Percentiles rank a stretch among this genome's conserved stretches.
These are phyloP conservation scores for Dendrobium nobile DNA, from an alignment of 106 monocot genomes.

Conservation along the genomic window DNA sequence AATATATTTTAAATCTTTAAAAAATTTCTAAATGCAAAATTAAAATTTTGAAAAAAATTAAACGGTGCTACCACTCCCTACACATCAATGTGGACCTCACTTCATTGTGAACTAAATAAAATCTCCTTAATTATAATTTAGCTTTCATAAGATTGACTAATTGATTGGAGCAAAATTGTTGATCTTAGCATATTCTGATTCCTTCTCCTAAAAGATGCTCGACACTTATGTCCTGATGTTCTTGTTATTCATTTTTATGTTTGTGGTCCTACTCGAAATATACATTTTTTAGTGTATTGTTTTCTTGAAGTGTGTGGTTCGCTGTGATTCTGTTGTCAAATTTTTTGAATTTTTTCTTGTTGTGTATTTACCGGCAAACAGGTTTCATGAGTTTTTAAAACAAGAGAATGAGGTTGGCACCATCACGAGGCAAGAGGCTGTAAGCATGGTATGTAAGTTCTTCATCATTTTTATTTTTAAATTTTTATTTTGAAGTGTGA, in stretches of 20 bases:
- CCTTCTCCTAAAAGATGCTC: no score
- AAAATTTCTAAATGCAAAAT: no score
- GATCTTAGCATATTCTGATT: no score
- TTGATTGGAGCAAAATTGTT: no score
- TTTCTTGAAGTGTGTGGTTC: neutral
- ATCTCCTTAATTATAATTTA: no score
- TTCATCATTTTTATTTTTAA: neutral
- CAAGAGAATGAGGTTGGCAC: slow-evolving; percentile 96
- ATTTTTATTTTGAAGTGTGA: neutral
- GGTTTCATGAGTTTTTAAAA: slow-evolving; percentile 98
- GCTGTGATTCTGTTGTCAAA: neutral
- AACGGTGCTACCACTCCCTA: no score
- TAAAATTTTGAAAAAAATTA: no score
- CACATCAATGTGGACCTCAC: no score
- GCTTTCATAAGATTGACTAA: no score
- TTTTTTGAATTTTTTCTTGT: neutral
- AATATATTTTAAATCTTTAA: no score
- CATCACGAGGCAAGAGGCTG: slow-evolving; percentile 99
- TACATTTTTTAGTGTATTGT: neutral
- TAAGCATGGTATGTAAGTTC: slow-evolving; percentile 76
- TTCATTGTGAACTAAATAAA: no score
- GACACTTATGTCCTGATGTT: neutral
- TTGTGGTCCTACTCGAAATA: neutral
- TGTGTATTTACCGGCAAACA: slow-evolving; percentile 16
- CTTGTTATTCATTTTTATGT: neutral